phyloP scores from a whole-genome alignment of 2,329 filamentous ascomycete genomes.

The Colletotrichum tropicale region DNA sequence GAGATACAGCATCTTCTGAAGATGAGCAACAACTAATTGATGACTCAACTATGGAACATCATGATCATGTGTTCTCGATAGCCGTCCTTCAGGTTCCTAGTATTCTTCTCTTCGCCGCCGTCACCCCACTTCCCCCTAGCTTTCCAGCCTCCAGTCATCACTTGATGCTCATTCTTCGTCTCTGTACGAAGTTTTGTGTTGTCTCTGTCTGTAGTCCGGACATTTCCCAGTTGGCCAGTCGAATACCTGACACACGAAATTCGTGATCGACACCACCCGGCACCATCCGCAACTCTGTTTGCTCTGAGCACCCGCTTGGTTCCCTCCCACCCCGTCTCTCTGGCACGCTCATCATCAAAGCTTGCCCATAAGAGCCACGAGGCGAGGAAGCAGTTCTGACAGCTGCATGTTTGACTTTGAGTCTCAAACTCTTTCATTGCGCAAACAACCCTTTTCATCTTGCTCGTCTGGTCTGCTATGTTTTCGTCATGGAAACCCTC shows the following conservation, averaged over 20 bases:
- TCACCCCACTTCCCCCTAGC: not conserved
- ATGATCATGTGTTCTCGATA: not conserved
- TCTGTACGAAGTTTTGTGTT: not conserved
- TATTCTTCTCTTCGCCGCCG: not conserved
- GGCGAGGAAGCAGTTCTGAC: not conserved
- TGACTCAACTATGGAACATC: not conserved
- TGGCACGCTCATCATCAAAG: not conserved
- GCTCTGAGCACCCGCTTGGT: not conserved
- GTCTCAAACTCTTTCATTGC: not conserved
- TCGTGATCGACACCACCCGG: not conserved
- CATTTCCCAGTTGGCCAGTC: not conserved
- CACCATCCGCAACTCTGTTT: conserved; percentile 2
- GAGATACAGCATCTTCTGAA: not conserved
- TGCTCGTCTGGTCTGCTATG: not conserved
- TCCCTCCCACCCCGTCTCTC: not conserved
- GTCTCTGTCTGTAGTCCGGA: not conserved
- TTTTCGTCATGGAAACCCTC: not conserved
- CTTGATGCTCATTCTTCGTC: not conserved
- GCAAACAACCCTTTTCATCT: not conserved
- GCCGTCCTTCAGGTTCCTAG: not conserved
- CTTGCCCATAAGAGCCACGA: not conserved
- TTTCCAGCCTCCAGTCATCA: not conserved
- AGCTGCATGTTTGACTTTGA: not conserved
- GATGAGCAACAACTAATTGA: not conserved
- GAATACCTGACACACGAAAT: not conserved